Conservation (phyloP, 2,329 filamentous ascomycete genomes). For the Diplodia sapinea region DNA sequence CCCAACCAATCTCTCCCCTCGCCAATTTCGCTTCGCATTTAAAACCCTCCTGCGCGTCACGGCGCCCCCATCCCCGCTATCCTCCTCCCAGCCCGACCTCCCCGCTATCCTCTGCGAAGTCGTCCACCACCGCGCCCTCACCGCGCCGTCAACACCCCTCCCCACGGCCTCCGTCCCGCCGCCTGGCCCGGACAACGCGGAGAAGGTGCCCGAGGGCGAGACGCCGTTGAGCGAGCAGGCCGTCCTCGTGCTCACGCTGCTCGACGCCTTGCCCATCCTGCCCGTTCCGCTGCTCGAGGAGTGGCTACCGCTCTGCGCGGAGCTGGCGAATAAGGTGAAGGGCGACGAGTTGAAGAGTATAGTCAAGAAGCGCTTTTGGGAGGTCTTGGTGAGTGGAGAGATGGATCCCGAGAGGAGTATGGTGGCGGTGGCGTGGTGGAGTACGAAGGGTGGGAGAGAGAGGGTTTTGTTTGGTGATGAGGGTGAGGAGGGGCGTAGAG, state of each 20-base stretch:
- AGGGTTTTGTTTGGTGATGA: constrained; percentile 58
- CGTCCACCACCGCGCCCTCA: constrained; percentile 67
- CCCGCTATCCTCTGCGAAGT: constrained; percentile 82
- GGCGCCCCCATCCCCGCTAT: constrained; percentile 77
- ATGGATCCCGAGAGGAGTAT: constrained; percentile 86
- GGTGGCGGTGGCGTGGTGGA: constrained; percentile 87
- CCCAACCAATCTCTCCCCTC: constrained; percentile 75
- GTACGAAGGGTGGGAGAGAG: constrained; percentile 65
- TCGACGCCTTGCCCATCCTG: constrained; percentile 79
- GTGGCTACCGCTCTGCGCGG: constrained; percentile 76
- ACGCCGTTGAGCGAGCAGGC: constrained; percentile 74
- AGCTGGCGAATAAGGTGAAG: constrained; percentile 68
- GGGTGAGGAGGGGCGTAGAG: constrained; percentile 36
- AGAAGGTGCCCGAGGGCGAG: constrained; percentile 37
- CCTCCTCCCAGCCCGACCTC: constrained; percentile 75
- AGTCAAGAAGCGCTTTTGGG: constrained; percentile 77
- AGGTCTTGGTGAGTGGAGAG: constrained; percentile 78
- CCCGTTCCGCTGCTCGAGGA: constrained; percentile 74
- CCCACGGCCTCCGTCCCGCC: constrained; percentile 45
- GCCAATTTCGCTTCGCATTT: constrained; percentile 89
- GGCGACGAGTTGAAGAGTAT: constrained; percentile 67
- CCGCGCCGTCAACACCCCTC: constrained; percentile 56
- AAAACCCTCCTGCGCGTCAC: constrained; percentile 82
- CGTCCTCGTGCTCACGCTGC: constrained; percentile 74
- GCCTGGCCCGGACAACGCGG: constrained; percentile 43